Base-by-base conservation (phyloP, 257 asterid species). In the Lycium ferocissimum region DNA sequence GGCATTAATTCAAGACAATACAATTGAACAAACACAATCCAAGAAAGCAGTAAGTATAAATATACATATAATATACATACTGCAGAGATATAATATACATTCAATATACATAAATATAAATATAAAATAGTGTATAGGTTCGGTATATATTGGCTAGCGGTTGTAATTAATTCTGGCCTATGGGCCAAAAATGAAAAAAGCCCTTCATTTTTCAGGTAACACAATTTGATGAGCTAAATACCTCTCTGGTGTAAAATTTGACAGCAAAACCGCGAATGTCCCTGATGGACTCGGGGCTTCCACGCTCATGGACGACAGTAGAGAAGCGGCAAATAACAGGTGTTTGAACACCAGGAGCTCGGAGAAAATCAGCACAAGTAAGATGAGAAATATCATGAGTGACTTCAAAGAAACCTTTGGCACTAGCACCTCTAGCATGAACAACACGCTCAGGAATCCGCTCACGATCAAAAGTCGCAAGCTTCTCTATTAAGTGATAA, bases 401-500 rank as follows among this genome's bases (percentile, higher is more conserved):
- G 58, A 83, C 88, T 57, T 86, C 86, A 76, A 86, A 86, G 80
- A 82, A 86, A 9, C 88, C 88, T 47, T 86, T 82, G n/a, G 88
- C 88, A 76, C 88, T 83, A 7, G 85, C 88, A 72, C 88, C 88
- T 62, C 88, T 63, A 67, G 88, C 88, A 65, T 86, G 88, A 45
- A 86, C 88, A 83, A 86, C 88, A 37, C 88, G 86, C 38, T 86
- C 88, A 5, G 88, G 88, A 17, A 86, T 86, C 75, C 85, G 33
- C 12, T 86, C 88, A 15, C 88, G 85, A 62, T 86, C 85, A 62
- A 86, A 86, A 13, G 80, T 73, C 12, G 86, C 86, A 15, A 86
- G 75, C 2, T 86, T 86, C 84, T 86, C 88, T 10, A 82, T 67
- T 56, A 86, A 47, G 80, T 82, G 86, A 35, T 82, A 86, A 65